Base-by-base conservation (phyloP, 1,284 basidiomycete genomes). In the Amylostereum chailletii region DNA sequence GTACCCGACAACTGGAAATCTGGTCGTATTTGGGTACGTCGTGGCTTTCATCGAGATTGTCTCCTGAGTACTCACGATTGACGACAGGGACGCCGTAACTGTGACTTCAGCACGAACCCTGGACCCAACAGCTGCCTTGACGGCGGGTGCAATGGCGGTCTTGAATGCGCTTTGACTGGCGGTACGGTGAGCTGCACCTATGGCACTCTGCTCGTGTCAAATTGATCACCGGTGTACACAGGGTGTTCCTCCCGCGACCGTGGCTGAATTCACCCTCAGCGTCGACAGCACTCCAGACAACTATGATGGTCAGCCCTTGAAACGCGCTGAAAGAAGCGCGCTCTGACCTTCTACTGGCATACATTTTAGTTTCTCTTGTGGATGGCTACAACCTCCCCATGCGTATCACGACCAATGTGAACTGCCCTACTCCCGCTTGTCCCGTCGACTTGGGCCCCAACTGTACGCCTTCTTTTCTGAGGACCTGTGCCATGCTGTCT, bases 71-170 rank as follows among this genome's bases (percentile, higher is more conserved):
- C 19, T 41, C 26, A 19, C 2, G 10, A 32, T 33, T 34, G n/a
- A 33, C 40, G 8, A 32, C 44, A 70, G 69, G 73, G 60, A 46
- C 71, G 74, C 45, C 69, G 70, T 44, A 59, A 70, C 56, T 75
- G 73, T 55, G 61, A 75, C 55, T 76, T 76, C 59, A 65, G 61
- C 51, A 58, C 52, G 27, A 68, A 67, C 57, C 66, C 69, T 2
- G 71, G 68, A 5, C 68, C 71, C 1, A 69, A 65, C 37, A 70
- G 71, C 19, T 76, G 75, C 55, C 52, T 67, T 4, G 65, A 66
- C 46, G 74, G 74, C 48, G 72, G 71, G 27, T 74, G 71, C 60
- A 72, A 71, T 46, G 72, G 76, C 34, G 76, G 76, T 39, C 64
- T 77, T 1, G 51, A 62, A 29, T 77, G 75, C 52, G 68, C 70